Evolutionary conservation across 2,329 filamentous ascomycete species (phyloP).

Genomic region (Sordariomycetes sp.): DNA sequence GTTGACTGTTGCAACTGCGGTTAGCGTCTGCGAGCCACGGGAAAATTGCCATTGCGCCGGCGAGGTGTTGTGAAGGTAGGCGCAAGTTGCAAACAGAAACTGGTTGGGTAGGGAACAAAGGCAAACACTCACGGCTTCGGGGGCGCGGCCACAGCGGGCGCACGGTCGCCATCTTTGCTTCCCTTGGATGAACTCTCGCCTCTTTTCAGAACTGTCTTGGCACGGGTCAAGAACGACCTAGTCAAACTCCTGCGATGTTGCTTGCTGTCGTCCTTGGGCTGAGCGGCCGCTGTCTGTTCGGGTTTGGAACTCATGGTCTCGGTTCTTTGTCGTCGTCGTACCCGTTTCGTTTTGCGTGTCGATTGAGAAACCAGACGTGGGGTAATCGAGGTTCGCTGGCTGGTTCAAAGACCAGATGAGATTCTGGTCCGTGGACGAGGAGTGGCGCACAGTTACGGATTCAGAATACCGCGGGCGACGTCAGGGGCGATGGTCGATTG

Average conservation of each 20-base stretch:
- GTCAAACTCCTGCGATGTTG: slow-evolving; percentile 37
- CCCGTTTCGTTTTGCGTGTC: too few species aligned
- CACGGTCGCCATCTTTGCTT: slow-evolving; percentile 10
- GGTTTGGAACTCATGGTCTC: background rate
- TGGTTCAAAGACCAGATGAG: too few species aligned
- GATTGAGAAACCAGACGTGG: too few species aligned
- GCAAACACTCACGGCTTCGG: slow-evolving; percentile 1
- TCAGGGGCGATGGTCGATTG: too few species aligned
- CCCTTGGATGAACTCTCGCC: slow-evolving; percentile 23
- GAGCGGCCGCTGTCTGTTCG: slow-evolving; percentile 14
- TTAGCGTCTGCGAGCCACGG: too few species aligned
- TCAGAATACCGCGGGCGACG: too few species aligned
- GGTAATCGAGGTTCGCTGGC: too few species aligned
- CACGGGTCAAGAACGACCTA: slow-evolving; percentile 35
- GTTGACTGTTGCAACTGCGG: background rate
- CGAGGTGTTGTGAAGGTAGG: background rate
- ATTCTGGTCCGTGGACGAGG: too few species aligned
- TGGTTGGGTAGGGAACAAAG: background rate
- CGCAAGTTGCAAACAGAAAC: background rate
- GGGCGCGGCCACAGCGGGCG: background rate
- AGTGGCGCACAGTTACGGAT: too few species aligned
- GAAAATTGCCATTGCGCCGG: too few species aligned
- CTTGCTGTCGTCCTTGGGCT: slow-evolving; percentile 21
- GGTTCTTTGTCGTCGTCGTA: too few species aligned
- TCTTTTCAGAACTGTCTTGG: slow-evolving; percentile 41